These are phyloP conservation scores for Chlorella ohadii DNA, from an alignment of 139 green algal species.

Conservation along the genomic window DNA sequence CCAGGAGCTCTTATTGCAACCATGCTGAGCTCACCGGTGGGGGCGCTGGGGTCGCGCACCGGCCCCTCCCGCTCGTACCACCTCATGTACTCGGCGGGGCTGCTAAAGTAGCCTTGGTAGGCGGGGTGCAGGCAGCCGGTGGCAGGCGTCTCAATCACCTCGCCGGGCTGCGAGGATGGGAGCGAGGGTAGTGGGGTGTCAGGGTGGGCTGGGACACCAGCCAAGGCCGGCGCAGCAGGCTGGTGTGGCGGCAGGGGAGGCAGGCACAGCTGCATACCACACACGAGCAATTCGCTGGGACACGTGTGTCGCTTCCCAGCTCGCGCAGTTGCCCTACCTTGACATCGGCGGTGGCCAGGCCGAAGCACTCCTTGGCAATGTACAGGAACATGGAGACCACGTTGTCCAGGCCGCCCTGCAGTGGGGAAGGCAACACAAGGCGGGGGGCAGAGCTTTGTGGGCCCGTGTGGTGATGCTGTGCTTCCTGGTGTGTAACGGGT, in stretches of 20 bases:
- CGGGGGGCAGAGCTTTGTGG: no score
- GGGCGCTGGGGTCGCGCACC: conserved; percentile 48
- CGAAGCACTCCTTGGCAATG: conserved; percentile 80
- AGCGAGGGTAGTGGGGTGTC: neutral
- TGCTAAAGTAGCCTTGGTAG: conserved; percentile 73
- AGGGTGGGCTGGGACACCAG: no score
- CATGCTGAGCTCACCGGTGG: conserved; percentile 29
- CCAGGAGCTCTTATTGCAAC: no score
- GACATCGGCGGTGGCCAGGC: conserved; percentile 1
- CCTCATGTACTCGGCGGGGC: conserved; percentile 81
- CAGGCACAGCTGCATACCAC: no score
- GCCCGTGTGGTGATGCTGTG: no score
- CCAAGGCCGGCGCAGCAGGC: no score
- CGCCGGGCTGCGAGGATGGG: neutral
- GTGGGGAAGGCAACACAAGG: no score
- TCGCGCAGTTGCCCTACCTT: conserved; percentile 1
- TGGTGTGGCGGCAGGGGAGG: no score
- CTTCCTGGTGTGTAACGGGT: no score
- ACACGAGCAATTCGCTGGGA: no score
- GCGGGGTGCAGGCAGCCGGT: conserved; percentile 94
- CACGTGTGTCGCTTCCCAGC: no score
- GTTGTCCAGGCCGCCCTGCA: conserved; percentile 71
- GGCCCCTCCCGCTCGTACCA: conserved; percentile 76
- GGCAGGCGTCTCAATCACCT: conserved; percentile 85
- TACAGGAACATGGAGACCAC: conserved; percentile 92